Evolutionary conservation across 1,139 yeast genomes (phyloP).

Genomic region (Saccharomyces pastorianus): DNA sequence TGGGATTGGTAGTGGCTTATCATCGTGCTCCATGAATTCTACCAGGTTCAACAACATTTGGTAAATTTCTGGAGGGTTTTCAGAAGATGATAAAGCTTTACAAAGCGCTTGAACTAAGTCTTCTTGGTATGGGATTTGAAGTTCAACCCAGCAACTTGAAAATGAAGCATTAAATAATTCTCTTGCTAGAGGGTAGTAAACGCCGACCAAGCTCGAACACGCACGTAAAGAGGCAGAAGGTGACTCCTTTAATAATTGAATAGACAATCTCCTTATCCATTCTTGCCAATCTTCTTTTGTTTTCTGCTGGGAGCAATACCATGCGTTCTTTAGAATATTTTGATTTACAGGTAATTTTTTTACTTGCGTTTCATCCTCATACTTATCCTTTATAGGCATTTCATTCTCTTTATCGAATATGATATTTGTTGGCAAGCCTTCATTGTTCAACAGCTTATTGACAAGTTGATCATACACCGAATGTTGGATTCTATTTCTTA

Average conservation of each 20-base stretch:
- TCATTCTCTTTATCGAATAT: slow-evolving; percentile 64
- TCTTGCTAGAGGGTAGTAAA: slow-evolving; percentile 80
- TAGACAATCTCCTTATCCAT: slow-evolving; percentile 84
- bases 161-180: slow-evolving; percentile 92
- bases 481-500: slow-evolving; percentile 58
- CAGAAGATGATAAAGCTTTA: slow-evolving; percentile 79
- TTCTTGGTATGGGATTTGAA: slow-evolving; percentile 87
- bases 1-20: slow-evolving; percentile 84
- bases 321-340: slow-evolving; percentile 51
- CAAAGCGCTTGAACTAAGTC: slow-evolving; percentile 82
- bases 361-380: slow-evolving; percentile 64
- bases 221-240: slow-evolving; percentile 94
- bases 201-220: slow-evolving; percentile 83
- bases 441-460: slow-evolving; percentile 72
- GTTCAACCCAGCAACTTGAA: slow-evolving; percentile 92
- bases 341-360: slow-evolving; percentile 58
- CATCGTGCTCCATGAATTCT: slow-evolving; percentile 97
- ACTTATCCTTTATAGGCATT: slow-evolving; percentile 46
- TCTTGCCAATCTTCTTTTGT: slow-evolving; percentile 97
- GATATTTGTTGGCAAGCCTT: slow-evolving; percentile 74
- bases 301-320: slow-evolving; percentile 87
- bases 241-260: slow-evolving; percentile 80
- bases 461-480: slow-evolving; percentile 76
- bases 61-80: slow-evolving; percentile 92
- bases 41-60: slow-evolving; percentile 84